phyloP scores from a whole-genome alignment of 768 basidiomycete genomes.

The Lepiota brunneoincarnata region DNA sequence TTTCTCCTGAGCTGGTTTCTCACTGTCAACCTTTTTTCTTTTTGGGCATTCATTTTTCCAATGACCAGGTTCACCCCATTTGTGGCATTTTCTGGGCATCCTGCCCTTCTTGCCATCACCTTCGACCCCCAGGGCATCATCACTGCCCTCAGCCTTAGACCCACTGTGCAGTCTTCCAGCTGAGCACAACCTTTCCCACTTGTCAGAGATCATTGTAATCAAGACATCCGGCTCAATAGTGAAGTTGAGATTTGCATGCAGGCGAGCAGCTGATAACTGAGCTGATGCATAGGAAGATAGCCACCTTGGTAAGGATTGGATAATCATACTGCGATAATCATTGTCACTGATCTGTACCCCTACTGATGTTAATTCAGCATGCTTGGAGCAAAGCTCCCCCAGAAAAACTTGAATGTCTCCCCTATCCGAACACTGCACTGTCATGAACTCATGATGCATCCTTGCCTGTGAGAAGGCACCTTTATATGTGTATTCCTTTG shows the following conservation, averaged over 20 bases:
- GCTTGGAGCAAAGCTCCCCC: conserved; percentile 20
- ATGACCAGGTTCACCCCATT: conserved; percentile 26
- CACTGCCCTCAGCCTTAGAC: conserved; percentile 15
- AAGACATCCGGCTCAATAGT: conserved; percentile 18
- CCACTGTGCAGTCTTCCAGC: background rate
- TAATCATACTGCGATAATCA: conserved; percentile 30
- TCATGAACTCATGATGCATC: too few relatives aligned
- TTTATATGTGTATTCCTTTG: too few relatives aligned
- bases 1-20: conserved; percentile 2
- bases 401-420: too few relatives aligned
- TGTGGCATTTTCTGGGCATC: conserved; percentile 20
- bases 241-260: conserved; percentile 3
- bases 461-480: too few relatives aligned
- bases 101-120: conserved; percentile 8
- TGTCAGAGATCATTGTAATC: too few relatives aligned
- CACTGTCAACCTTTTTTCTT: conserved; percentile 16
- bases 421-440: too few relatives aligned
- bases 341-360: conserved; percentile 28
- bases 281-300: too few relatives aligned
- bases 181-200: too few relatives aligned
- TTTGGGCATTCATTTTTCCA: conserved; percentile 20
- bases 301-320: conserved; percentile 25
- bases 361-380: conserved; percentile 22
- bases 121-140: conserved; percentile 18
- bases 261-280: too few relatives aligned